Conservation (phyloP, 805 yeast genomes). For the Monosporozyma solicola region DNA sequence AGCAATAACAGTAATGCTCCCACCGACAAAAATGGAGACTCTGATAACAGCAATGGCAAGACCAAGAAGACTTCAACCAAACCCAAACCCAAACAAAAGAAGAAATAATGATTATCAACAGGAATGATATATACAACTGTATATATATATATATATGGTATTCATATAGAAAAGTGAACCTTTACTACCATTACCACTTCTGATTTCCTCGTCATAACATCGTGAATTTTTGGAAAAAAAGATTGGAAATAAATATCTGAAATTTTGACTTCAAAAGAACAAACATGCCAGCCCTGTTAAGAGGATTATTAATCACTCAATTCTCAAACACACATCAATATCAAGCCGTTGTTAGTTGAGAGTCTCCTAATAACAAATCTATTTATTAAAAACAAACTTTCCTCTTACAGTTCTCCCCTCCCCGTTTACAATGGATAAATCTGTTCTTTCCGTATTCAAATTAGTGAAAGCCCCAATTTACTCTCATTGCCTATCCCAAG, state of each 20-base stretch:
- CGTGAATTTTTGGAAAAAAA: not conserved
- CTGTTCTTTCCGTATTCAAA: slow-evolving; percentile 37
- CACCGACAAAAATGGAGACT: not conserved
- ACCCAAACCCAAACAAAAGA: not conserved
- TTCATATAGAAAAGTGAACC: not conserved
- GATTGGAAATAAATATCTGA: not conserved
- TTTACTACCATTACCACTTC: not conserved
- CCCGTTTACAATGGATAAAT: slow-evolving; percentile 12
- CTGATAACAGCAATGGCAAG: not conserved
- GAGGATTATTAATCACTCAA: not conserved
- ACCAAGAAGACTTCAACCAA: not conserved
- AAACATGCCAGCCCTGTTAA: not conserved
- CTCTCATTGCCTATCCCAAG: slow-evolving; percentile 81
- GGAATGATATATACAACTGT: not conserved
- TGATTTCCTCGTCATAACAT: not conserved
- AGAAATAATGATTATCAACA: not conserved
- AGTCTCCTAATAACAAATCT: slow-evolving; percentile 26
- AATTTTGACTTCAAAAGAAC: not conserved
- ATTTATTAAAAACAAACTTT: not conserved
- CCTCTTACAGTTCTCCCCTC: not conserved
- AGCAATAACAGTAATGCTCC: not conserved
- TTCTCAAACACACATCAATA: not conserved
- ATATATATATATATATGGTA: not conserved
- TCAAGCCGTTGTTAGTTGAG: slow-evolving; percentile 19
- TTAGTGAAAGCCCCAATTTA: slow-evolving; percentile 81